A percentile compares a stretch with the other conserved stretches of the same genome.
phyloP scores from a whole-genome alignment of 2,329 filamentous ascomycete genomes.

The Talaromyces amestolkiae region DNA sequence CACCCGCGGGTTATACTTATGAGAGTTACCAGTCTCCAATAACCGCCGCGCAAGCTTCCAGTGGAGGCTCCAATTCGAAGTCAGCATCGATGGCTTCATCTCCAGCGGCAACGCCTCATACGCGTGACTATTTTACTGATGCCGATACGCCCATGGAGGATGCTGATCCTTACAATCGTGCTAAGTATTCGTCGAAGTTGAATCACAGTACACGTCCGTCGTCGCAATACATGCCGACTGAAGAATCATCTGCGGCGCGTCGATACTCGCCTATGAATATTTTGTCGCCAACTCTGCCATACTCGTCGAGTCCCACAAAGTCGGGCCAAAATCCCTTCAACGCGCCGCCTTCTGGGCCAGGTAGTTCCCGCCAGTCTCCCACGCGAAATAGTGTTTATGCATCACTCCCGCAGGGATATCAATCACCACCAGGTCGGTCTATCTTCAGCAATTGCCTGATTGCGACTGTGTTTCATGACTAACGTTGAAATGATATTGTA shows the following conservation, averaged over 20 bases:
- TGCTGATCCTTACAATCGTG: constrained; percentile 76
- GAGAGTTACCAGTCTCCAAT: constrained; percentile 60
- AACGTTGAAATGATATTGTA: constrained; percentile 35
- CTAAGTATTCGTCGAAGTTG: constrained; percentile 80
- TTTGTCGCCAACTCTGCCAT: constrained; percentile 75
- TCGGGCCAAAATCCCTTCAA: constrained; percentile 48
- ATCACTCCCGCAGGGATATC: constrained; percentile 57
- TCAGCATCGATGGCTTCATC: constrained; percentile 58
- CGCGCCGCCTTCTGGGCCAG: constrained; percentile 53
- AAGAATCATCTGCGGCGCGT: constrained; percentile 79
- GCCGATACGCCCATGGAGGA: constrained; percentile 86
- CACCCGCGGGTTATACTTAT: constrained; percentile 63
- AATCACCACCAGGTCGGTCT: constrained; percentile 57
- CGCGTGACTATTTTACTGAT: constrained; percentile 64
- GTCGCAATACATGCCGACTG: constrained; percentile 69
- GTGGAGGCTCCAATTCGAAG: constrained; percentile 43
- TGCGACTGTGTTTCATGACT: constrained; percentile 10
- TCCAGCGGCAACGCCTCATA: constrained; percentile 59
- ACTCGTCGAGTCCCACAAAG: constrained; percentile 63
- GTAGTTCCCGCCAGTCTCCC: constrained; percentile 67
- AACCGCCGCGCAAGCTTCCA: constrained; percentile 33
- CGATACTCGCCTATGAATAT: constrained; percentile 96
- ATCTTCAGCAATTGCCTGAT: neutral
- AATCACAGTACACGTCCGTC: constrained; percentile 69
- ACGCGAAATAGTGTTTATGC: constrained; percentile 62